Percentiles rank a stretch among this genome's conserved stretches.
phyloP scores from a whole-genome alignment of 208 protist genomes.

The Hexamita inflata region DNA sequence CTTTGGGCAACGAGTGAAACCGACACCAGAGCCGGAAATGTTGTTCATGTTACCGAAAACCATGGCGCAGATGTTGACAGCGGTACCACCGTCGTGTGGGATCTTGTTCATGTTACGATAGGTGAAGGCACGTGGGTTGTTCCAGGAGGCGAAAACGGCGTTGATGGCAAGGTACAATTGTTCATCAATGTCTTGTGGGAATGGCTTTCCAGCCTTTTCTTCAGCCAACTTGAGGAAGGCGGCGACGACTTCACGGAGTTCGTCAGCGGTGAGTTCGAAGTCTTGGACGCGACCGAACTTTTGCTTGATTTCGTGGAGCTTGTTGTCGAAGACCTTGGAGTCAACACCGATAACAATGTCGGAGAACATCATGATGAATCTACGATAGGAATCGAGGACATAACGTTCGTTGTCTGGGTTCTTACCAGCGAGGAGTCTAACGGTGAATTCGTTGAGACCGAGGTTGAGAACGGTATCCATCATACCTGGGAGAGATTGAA shows the following conservation, averaged over 20 bases:
- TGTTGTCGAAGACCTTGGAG: constrained; percentile 63
- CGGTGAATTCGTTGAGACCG: constrained; percentile 63
- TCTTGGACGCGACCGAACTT: constrained; percentile 57
- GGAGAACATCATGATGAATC: constrained; percentile 76
- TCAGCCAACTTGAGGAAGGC: constrained; percentile 40
- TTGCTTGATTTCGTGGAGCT: constrained; percentile 58
- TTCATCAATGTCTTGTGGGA: constrained; percentile 65
- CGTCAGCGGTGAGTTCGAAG: constrained; percentile 58
- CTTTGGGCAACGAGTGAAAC: constrained; percentile 71
- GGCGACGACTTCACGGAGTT: constrained; percentile 40
- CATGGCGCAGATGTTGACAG: constrained; percentile 76
- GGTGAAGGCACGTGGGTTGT: constrained; percentile 61
- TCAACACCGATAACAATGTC: constrained; percentile 68
- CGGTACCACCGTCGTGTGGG: constrained; percentile 63
- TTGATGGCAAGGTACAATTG: constrained; percentile 58
- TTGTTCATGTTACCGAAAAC: constrained; percentile 76
- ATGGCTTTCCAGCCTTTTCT: constrained; percentile 54
- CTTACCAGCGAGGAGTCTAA: constrained; percentile 57
- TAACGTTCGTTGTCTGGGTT: constrained; percentile 60
- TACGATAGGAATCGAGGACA: constrained; percentile 73
- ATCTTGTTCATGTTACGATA: constrained; percentile 73
- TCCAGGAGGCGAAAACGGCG: constrained; percentile 72
- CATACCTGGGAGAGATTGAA: constrained; percentile 71
- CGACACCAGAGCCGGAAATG: constrained; percentile 68
- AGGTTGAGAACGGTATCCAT: constrained; percentile 68